Evolutionary conservation across 1,284 basidiomycete species (phyloP).

Genomic region (Ustilago tritici): DNA sequence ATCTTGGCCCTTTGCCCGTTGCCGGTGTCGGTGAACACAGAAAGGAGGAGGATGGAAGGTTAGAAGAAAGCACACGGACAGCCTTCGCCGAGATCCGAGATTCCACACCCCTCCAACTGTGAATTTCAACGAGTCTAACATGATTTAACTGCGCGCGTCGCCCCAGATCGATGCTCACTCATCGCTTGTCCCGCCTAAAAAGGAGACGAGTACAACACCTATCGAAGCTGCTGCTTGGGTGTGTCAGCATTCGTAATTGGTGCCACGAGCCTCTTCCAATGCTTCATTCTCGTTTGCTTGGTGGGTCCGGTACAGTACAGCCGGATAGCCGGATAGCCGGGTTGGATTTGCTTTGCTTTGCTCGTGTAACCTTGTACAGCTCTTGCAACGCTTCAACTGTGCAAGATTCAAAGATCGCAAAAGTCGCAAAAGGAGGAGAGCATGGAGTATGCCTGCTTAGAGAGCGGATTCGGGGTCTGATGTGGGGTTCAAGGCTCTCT

Average conservation of each 20-base stretch:
- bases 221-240: neutral
- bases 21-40: neutral
- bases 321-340: neutral
- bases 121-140: neutral
- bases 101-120: no score
- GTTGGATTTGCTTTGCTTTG: neutral
- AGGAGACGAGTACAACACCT: no score
- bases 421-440: no score
- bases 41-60: neutral
- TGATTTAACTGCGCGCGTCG: neutral
- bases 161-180: conserved; percentile 18
- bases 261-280: no score
- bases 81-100: conserved; percentile 7
- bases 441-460: no score
- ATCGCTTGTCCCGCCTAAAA: neutral
- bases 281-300: neutral
- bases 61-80: neutral
- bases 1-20: neutral
- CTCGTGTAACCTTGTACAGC: neutral
- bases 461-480: no score
- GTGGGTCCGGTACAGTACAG: no score
- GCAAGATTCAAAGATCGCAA: no score
- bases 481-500: neutral
- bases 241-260: neutral
- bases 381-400: neutral